Percentiles rank a stretch among this genome's conserved stretches.
phyloP scores from a whole-genome alignment of 148 eudicot species.

The Fagopyrum tataricum region DNA sequence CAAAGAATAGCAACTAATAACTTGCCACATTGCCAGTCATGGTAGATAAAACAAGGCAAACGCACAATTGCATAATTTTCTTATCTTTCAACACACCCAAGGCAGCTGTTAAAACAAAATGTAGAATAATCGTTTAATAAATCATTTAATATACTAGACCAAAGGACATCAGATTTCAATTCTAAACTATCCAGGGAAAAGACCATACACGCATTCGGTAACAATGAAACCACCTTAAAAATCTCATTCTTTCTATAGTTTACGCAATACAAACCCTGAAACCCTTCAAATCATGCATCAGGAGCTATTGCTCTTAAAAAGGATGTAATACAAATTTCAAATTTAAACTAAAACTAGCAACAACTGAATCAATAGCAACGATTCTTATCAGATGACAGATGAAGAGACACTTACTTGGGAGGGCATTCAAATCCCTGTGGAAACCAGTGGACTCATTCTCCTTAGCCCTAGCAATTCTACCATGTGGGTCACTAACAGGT shows the following conservation, averaged over 20 bases:
- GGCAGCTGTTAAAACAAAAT: too few relatives aligned
- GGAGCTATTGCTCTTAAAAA: not conserved
- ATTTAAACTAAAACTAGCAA: not conserved
- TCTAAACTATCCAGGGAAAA: not conserved
- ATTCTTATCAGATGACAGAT: constrained; percentile 4
- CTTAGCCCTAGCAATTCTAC: constrained; percentile 16
- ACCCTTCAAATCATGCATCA: not conserved
- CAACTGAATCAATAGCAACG: not conserved
- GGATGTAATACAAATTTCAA: not conserved
- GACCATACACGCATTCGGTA: not conserved
- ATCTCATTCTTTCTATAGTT: not conserved
- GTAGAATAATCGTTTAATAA: not conserved
- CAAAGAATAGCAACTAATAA: not conserved
- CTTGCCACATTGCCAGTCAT: too few relatives aligned
- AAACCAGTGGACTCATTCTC: constrained; percentile 22
- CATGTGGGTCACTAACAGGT: constrained; percentile 19
- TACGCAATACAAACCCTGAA: not conserved
- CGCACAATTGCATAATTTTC: too few relatives aligned
- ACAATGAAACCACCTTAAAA: not conserved
- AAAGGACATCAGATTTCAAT: not conserved
- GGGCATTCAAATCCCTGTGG: constrained; percentile 39
- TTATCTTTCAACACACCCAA: too few relatives aligned
- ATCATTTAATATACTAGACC: not conserved
- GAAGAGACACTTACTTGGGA: constrained; percentile 40
- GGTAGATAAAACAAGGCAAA: too few relatives aligned